Conservation (phyloP, 108 stramenopile species). For the Hondaea fermentalgiana region DNA sequence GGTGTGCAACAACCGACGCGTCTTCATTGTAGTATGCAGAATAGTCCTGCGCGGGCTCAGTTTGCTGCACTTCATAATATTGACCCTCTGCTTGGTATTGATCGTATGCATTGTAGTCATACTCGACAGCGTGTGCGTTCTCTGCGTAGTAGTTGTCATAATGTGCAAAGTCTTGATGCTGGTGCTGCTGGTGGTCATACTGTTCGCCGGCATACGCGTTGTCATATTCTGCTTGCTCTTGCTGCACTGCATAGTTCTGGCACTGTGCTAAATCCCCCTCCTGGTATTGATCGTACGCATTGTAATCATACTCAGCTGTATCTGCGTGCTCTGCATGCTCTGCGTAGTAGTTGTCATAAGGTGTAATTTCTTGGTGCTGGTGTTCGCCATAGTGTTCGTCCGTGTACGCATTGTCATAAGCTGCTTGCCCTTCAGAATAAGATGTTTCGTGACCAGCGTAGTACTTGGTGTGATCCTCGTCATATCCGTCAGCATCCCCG, state of each 20-base stretch:
- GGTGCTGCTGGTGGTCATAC: background rate
- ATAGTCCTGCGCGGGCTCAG: background rate
- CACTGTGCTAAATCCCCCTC: too few species aligned
- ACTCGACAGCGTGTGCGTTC: background rate
- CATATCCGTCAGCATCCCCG: too few species aligned
- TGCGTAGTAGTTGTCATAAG: background rate
- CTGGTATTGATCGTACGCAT: too few species aligned
- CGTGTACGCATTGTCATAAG: background rate
- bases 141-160: background rate
- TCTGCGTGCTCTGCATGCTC: background rate
- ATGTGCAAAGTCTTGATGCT: background rate
- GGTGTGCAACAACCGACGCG: too few species aligned
- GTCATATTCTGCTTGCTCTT: background rate
- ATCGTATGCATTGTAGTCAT: background rate
- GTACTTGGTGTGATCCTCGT: too few species aligned
- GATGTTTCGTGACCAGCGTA: too few species aligned
- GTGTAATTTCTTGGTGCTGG: background rate
- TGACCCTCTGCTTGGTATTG: too few species aligned
- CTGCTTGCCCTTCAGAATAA: too few species aligned
- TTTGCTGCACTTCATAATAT: too few species aligned
- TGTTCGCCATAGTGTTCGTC: background rate
- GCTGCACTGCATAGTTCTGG: too few species aligned
- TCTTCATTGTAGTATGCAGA: background rate
- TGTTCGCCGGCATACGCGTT: background rate
- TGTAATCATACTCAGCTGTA: background rate